phyloP scores from a whole-genome alignment of 805 yeast genomes.

The Metschnikowia gruessii region DNA sequence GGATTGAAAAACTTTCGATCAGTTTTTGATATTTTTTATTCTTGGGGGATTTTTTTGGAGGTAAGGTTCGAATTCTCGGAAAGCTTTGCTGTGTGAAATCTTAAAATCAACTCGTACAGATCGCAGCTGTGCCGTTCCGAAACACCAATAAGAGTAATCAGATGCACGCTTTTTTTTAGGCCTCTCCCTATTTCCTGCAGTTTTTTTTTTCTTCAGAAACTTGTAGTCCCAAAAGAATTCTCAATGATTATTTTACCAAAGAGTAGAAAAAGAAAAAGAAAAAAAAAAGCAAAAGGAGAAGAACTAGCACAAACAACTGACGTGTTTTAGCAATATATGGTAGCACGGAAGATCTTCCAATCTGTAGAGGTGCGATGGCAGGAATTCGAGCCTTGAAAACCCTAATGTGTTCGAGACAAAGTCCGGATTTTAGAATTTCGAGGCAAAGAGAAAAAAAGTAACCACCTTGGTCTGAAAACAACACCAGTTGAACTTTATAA shows the following conservation, averaged over 20 bases:
- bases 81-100: neutral
- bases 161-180: conserved; percentile 7
- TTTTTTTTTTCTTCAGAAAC: neutral
- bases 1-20: neutral
- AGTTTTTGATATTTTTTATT: neutral
- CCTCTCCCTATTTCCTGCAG: neutral
- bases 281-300: too few species aligned
- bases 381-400: too few species aligned
- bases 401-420: too few species aligned
- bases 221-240: too few species aligned
- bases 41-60: neutral
- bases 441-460: too few species aligned
- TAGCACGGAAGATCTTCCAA: too few species aligned
- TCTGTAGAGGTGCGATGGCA: too few species aligned
- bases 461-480: too few species aligned
- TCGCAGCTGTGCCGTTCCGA: conserved; percentile 6
- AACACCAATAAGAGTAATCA: conserved; percentile 8
- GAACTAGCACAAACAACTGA: too few species aligned
- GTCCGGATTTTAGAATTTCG: too few species aligned
- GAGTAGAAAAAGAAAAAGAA: neutral
- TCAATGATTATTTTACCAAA: neutral
- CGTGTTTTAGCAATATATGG: too few species aligned
- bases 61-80: neutral
- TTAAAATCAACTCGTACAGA: conserved; percentile 1
- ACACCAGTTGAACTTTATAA: too few species aligned